phyloP scores from a whole-genome alignment of 345 rosid species.

The Gossypium australe region DNA sequence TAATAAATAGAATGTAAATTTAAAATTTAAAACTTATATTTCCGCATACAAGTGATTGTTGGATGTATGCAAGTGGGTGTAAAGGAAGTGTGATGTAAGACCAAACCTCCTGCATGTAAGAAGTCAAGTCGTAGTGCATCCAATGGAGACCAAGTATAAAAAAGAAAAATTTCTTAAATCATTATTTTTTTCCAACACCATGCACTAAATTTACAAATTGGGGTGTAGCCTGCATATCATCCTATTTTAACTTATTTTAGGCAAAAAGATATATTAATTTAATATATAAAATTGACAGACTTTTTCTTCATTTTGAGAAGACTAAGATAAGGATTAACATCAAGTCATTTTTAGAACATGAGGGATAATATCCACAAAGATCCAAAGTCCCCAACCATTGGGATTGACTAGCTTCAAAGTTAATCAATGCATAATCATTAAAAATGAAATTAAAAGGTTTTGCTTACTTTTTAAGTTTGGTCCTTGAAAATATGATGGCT shows the following conservation, averaged over 20 bases:
- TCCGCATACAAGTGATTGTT: too few species aligned
- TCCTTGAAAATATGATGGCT: conserved; percentile 13
- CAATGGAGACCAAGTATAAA: too few species aligned
- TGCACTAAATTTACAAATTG: background rate
- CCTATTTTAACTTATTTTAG: background rate
- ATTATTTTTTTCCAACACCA: background rate
- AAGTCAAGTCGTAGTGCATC: too few species aligned
- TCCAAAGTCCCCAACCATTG: background rate
- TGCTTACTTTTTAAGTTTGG: conserved; percentile 16
- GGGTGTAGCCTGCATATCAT: background rate
- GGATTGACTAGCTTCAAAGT: conserved; percentile 20
- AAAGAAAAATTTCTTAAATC: too few species aligned
- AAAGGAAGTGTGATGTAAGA: too few species aligned
- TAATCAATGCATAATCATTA: background rate
- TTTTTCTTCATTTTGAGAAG: too few species aligned
- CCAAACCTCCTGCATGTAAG: too few species aligned
- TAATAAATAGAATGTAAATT: too few species aligned
- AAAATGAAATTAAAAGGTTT: background rate
- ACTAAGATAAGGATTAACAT: conserved; percentile 23
- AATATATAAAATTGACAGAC: background rate
- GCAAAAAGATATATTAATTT: too few species aligned
- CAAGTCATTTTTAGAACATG: conserved; percentile 14
- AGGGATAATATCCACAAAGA: conserved; percentile 8
- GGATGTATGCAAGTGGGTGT: too few species aligned
- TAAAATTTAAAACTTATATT: too few species aligned